Conservation (phyloP, 192 early-diverging fungal genomes). For the Coemansia sp. region DNA sequence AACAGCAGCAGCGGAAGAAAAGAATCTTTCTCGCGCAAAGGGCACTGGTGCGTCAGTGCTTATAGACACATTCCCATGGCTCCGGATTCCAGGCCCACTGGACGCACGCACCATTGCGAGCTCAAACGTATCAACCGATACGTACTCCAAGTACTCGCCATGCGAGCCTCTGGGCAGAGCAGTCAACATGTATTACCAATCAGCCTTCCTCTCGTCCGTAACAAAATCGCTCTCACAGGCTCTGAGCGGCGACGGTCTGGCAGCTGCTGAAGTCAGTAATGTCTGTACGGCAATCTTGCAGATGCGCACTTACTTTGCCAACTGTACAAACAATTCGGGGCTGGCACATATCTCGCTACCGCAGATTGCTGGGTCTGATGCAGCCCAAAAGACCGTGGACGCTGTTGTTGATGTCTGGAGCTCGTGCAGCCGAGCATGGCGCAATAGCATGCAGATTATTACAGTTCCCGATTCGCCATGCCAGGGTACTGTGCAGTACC, state of each 20-base stretch:
- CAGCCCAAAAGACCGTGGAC: conserved; percentile 7
- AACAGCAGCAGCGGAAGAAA: conserved; percentile 18
- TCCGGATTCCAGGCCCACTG: conserved; percentile 33
- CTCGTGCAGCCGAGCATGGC: conserved; percentile 23
- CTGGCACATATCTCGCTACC: conserved; percentile 33
- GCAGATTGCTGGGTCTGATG: neutral
- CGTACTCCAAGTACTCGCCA: neutral
- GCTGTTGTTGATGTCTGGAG: conserved; percentile 22
- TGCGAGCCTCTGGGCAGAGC: conserved; percentile 40
- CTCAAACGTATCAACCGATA: neutral
- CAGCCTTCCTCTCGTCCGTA: conserved; percentile 26
- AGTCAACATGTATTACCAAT: conserved; percentile 41
- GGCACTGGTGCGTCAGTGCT: conserved; percentile 34
- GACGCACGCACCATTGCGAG: conserved; percentile 31
- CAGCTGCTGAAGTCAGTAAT: conserved; percentile 7
- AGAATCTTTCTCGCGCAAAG: conserved; percentile 7
- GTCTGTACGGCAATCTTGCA: conserved; percentile 26
- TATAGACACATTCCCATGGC: conserved; percentile 47
- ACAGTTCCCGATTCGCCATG: conserved; percentile 27
- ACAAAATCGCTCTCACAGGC: conserved; percentile 26
- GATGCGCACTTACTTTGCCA: conserved; percentile 34
- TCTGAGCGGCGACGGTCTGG: conserved; percentile 24
- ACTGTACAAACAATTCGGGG: conserved; percentile 21
- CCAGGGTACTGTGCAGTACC: conserved; percentile 15
- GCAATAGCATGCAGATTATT: conserved; percentile 18